Evolutionary conservation across 257 asterid species (phyloP).

Genomic region (Ilex aquifolium): DNA sequence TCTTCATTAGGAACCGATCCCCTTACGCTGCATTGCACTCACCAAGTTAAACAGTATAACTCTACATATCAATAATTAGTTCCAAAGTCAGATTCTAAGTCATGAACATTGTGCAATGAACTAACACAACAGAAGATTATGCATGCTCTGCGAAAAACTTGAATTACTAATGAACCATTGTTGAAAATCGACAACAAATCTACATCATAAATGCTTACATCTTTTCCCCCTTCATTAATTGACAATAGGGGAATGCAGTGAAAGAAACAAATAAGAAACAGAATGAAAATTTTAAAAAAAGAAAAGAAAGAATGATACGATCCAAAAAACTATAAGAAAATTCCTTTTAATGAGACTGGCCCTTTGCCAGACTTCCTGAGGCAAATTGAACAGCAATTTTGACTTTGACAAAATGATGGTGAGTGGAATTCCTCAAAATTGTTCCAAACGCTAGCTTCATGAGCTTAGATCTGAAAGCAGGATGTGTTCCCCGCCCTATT

Average conservation of each 20-base stretch:
- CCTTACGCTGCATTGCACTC: too few species aligned
- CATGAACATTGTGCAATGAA: too few species aligned
- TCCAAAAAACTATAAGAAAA: conserved; percentile 14
- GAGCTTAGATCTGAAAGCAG: conserved; percentile 21
- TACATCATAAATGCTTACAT: conserved; percentile 1
- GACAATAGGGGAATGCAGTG: too few species aligned
- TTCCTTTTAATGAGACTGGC: neutral
- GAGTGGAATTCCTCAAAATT: conserved; percentile 28
- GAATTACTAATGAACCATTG: too few species aligned
- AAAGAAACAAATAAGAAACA: conserved; percentile 1
- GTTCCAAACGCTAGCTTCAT: conserved; percentile 18
- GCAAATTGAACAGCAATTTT: conserved; percentile 10
- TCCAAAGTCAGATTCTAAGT: too few species aligned
- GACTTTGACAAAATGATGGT: neutral
- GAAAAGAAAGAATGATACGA: conserved; percentile 12
- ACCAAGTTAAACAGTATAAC: too few species aligned
- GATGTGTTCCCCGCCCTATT: conserved; percentile 10
- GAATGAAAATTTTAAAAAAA: conserved; percentile 3
- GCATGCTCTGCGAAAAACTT: too few species aligned
- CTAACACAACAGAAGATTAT: too few species aligned
- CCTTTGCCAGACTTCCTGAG: conserved; percentile 10
- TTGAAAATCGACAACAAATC: neutral
- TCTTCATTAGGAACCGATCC: too few species aligned
- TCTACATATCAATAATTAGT: too few species aligned
- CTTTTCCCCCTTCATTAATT: neutral